Conservation (phyloP, 2,329 filamentous ascomycete genomes). For the Epichloe gansuensis region DNA sequence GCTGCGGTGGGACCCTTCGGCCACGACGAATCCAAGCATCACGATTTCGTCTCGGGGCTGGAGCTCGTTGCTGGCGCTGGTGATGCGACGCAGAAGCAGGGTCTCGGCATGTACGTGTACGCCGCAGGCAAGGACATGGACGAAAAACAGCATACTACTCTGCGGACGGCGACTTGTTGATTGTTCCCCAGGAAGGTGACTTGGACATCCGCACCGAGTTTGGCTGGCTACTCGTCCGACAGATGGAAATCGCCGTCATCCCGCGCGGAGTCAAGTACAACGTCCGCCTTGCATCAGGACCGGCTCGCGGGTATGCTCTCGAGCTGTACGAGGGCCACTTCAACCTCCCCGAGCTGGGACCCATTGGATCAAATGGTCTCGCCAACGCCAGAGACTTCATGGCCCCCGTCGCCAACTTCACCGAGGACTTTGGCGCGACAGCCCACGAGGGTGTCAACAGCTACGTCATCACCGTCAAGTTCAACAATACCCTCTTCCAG, state of each 20-base stretch:
- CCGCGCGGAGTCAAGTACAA: constrained; percentile 64
- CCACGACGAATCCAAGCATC: constrained; percentile 42
- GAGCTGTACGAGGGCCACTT: constrained; percentile 67
- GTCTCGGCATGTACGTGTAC: constrained; percentile 71
- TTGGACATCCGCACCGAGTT: constrained; percentile 70
- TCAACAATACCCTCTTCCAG: constrained; percentile 52
- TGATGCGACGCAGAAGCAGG: constrained; percentile 66
- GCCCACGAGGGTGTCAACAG: constrained; percentile 23
- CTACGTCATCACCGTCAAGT: constrained; percentile 44
- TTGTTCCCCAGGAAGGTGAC: constrained; percentile 62
- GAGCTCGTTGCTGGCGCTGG: constrained; percentile 68
- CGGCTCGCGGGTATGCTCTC: constrained; percentile 60
- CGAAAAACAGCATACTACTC: constrained; percentile 70
- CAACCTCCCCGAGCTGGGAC: constrained; percentile 57
- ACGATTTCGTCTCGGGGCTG: constrained; percentile 45
- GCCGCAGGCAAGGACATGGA: constrained; percentile 70
- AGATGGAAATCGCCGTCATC: constrained; percentile 67
- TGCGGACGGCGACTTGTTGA: constrained; percentile 66
- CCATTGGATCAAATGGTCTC: constrained; percentile 63
- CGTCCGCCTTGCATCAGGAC: constrained; percentile 50
- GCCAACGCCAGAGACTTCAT: constrained; percentile 68
- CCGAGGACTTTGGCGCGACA: constrained; percentile 38
- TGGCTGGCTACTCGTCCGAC: constrained; percentile 61
- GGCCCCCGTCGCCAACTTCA: constrained; percentile 56
- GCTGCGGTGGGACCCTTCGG: constrained; percentile 76